Base-by-base conservation (phyloP, 2,329 filamentous ascomycete species). In the Ceratocystis cubensis region DNA sequence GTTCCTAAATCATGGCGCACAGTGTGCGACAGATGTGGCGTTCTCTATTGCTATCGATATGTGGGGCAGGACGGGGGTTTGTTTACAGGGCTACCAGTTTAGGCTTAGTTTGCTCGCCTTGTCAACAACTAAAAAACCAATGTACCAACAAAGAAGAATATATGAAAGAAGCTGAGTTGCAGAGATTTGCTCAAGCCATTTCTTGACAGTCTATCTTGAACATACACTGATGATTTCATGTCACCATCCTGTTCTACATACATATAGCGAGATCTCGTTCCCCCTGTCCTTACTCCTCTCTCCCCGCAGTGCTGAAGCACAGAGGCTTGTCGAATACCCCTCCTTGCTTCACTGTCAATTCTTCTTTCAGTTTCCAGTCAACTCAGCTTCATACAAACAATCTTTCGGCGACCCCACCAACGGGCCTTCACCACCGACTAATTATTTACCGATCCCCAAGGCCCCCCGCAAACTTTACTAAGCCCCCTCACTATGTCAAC, bases 401-500 rank as follows among this genome's bases (percentile, higher is more conserved):
- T 5, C 37, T 41, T 41, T 41, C 10, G 37, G 3, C 25, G 25
- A 61, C 65, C 65, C 65, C 65, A 50, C 65, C 15, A 46, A 48
- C 65, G n/a, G 20, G 0, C 10, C 20, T 10, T 10, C 46, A 20
- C n/a, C 46, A 17, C 15, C n/a, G n/a, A 20, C 46, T 4, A 41
- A 48, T 22, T 48, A 6, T 5, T 48, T 10, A 7, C 17, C 46
- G 20, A 2, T 20, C 46, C 3, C 8, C 20, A 5, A 48, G 2
- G 17, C 20, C 46, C 46, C 48, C 17, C 53, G 7, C 30, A 33
- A 33, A 33, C 30, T 15, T 28, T 15, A 13, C 53, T 28, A 4
- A 10, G 10, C 53, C 74, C 74, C 65, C 17, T 64, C 30, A 71
- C 72, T 68, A 77, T 77, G 76, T 74, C 76, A 68, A 74, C 77